Conservation (phyloP, 176 grass and related monocot genomes). For the Hsuehochloa calcarea region DNA sequence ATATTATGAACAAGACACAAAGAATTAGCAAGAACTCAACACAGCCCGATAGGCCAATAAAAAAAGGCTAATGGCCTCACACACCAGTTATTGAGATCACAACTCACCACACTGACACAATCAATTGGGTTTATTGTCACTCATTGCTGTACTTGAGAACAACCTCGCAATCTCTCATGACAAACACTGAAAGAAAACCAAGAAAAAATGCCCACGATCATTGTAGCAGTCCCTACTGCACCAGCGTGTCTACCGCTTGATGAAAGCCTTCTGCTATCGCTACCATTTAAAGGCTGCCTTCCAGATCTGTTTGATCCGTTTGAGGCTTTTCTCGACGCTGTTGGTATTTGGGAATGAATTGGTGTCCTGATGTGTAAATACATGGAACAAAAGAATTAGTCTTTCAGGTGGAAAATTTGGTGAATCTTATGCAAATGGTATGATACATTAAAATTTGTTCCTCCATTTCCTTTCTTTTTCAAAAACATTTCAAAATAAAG, state of each 20-base stretch:
- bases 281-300: constrained; percentile 49
- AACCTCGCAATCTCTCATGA: constrained; percentile 54
- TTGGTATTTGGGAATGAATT: constrained; percentile 73
- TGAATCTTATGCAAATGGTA: constrained; percentile 13
- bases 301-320: constrained; percentile 66
- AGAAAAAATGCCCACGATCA: constrained; percentile 48
- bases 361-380: constrained; percentile 61
- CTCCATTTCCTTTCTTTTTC: not conserved
- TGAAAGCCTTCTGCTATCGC: constrained; percentile 66
- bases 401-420: constrained; percentile 5
- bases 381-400: constrained; percentile 15
- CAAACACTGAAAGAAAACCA: constrained; percentile 53
- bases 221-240: constrained; percentile 53
- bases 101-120: constrained; percentile 71
- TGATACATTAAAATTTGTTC: not conserved
- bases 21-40: constrained; percentile 63
- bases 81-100: constrained; percentile 56
- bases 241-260: constrained; percentile 66
- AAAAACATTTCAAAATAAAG: not conserved
- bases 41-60: constrained; percentile 47
- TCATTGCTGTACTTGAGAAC: constrained; percentile 63
- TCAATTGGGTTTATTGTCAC: constrained; percentile 81
- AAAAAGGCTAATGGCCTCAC: constrained; percentile 68
- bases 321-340: constrained; percentile 61
- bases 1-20: constrained; percentile 71